Conservation (phyloP, 352 stramenopile species). For the Globisporangium ultimum region DNA sequence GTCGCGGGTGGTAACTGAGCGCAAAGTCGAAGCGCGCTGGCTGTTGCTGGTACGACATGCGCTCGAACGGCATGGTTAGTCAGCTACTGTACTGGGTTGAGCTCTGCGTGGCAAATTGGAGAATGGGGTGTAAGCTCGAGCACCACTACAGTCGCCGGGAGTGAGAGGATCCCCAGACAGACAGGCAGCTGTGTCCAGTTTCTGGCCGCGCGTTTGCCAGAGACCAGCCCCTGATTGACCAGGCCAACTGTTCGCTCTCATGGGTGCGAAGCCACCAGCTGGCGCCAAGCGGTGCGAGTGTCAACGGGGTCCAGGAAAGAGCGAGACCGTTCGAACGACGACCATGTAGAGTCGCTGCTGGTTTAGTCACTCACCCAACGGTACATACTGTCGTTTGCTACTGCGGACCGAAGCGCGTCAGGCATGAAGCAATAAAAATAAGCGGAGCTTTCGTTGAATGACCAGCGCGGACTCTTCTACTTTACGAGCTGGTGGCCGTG, state of each 20-base stretch:
- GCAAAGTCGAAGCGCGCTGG: slow-evolving; percentile 4
- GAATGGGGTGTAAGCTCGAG: too few relatives aligned
- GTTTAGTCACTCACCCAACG: too few relatives aligned
- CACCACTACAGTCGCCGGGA: not conserved
- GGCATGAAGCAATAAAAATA: too few relatives aligned
- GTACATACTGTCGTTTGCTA: too few relatives aligned
- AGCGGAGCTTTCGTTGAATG: too few relatives aligned
- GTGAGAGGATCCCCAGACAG: not conserved
- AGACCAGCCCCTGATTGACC: not conserved
- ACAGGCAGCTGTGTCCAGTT: not conserved
- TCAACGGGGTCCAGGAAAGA: not conserved
- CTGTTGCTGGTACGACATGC: not conserved
- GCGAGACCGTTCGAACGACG: not conserved
- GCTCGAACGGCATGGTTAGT: slow-evolving; percentile 1
- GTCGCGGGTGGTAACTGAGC: not conserved
- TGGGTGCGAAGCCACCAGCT: not conserved
- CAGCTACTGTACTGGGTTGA: not conserved
- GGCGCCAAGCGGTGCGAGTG: not conserved
- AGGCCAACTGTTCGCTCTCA: not conserved
- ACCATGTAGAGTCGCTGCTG: not conserved
- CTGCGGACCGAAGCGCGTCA: too few relatives aligned
- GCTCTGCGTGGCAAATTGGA: not conserved
- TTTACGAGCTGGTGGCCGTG: too few relatives aligned
- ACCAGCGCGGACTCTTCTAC: too few relatives aligned
- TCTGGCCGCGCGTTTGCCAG: not conserved